These are phyloP conservation scores for Saccharomyces paradoxus DNA, from an alignment of 805 yeast genomes.

Conservation along the genomic window DNA sequence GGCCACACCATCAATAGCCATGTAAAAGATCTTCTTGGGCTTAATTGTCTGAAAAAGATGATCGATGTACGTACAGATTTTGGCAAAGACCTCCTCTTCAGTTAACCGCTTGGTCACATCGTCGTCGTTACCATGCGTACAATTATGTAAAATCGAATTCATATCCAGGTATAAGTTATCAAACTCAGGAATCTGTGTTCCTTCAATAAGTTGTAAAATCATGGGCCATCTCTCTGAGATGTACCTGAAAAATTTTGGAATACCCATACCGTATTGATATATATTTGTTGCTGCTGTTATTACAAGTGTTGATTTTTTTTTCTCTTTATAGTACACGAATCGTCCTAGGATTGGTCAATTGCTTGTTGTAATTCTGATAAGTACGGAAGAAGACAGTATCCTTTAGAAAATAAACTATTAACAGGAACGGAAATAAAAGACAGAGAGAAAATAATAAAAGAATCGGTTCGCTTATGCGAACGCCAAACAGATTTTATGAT, in stretches of 20 bases:
- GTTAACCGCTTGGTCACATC: conserved; percentile 56
- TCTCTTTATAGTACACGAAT: background rate
- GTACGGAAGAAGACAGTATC: background rate
- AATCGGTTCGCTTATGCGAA: background rate
- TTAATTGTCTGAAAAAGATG: conserved; percentile 81
- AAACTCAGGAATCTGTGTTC: conserved; percentile 79
- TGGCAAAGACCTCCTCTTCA: conserved; percentile 85
- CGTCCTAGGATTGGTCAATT: background rate
- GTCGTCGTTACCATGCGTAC: conserved; percentile 78
- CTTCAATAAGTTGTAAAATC: conserved; percentile 79
- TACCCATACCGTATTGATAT: conserved; percentile 47
- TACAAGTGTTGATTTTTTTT: background rate
- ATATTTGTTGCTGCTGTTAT: background rate
- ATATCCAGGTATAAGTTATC: conserved; percentile 93
- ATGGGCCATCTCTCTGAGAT: conserved; percentile 98
- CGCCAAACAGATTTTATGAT: background rate
- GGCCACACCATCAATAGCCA: conserved; percentile 99
- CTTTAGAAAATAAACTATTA: background rate
- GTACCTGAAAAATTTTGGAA: conserved; percentile 93
- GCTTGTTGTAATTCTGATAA: background rate
- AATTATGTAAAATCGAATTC: conserved; percentile 92
- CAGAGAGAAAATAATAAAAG: background rate
- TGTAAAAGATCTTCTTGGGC: conserved; percentile 79
- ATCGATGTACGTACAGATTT: conserved; percentile 91
- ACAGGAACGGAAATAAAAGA: background rate